Evolutionary conservation across 768 basidiomycete species (phyloP), one percentile per base, ranked within the genome.

Genomic region (Mycena albidolilacea): DNA sequence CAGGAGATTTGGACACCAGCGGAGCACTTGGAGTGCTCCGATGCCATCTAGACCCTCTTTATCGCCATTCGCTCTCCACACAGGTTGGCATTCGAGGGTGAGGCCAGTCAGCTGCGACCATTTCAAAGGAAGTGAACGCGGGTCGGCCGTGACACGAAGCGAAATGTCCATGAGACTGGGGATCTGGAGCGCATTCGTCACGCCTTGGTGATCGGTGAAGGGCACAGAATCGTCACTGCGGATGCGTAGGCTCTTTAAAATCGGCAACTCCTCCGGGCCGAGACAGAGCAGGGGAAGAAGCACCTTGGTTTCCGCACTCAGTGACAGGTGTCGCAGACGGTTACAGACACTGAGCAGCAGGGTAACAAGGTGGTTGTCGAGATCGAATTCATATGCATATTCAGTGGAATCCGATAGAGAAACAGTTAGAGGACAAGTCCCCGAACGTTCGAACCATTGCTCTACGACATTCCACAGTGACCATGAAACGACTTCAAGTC

Each of bases 101-200:
- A 67, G 43, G 7, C 39, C 19, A 7, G 66, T 67, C 15, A 67
- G 41, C 43, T 67, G 43, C 55, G 66, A 67, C 66, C 66, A 67
- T 11, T 21, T 7, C 1, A 67, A 17, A 5, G 66, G 57, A 19
- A 67, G 57, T 1, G 48, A 5, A n/a, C 41, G 48, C 1, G 60
- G 44, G 10, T 62, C 46, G n/a, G 44, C 14, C 23, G 2, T 2
- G 10, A 43, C 10, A 43, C 5, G 14, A 15, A 39, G 37, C 3
- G 57, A 59, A n/a, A 67, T 39, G 3, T 59, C 19, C 11, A 21
- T 55, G 10, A 67, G 57, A 14, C 14, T 58, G 9, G 66, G 44
- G 0, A 46, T 19, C 11, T 54, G 38, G 14, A 62, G 37, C 11
- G 48, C 17, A n/a, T 39, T 12, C 7, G 10, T 4, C 11, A 35